Evolutionary conservation across 345 rosid species (phyloP).

Genomic region (Brassica rapa): DNA sequence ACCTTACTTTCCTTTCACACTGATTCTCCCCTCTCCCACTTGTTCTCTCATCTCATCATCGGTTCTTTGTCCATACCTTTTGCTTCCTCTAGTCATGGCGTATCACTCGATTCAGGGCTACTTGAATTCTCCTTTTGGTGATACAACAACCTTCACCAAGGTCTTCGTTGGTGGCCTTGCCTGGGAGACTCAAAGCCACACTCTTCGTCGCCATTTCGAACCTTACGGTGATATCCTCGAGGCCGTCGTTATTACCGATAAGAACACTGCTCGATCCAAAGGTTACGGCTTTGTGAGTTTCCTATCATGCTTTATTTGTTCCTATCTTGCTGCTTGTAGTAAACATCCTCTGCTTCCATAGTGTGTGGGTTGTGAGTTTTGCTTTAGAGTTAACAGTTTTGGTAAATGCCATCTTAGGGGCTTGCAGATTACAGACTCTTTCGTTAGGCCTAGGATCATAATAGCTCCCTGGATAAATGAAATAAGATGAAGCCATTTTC

Average conservation of each 20-base stretch:
- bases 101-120: constrained; percentile 58
- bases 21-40: neutral
- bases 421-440: neutral
- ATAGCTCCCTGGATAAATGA: no score
- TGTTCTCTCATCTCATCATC: no score
- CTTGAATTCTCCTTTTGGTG: constrained; percentile 87
- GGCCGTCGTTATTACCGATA: constrained; percentile 89
- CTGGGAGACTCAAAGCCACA: constrained; percentile 90
- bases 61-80: constrained; percentile 5
- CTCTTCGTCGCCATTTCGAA: constrained; percentile 78
- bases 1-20: constrained; percentile 1
- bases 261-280: constrained; percentile 92
- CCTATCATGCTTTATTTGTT: constrained; percentile 3
- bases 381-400: neutral
- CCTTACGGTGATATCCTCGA: constrained; percentile 88
- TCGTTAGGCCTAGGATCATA: neutral
- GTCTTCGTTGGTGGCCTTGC: constrained; percentile 92
- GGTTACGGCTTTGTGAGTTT: constrained; percentile 98
- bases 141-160: constrained; percentile 80
- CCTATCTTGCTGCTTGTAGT: no score
- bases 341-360: neutral
- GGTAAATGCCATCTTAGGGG: neutral
- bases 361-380: neutral
- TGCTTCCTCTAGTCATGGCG: constrained; percentile 48
- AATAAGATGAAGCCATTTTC: neutral